Evolutionary conservation across 2,329 filamentous ascomycete genomes (phyloP), one percentile per base, ranked within the genome.

Genomic region (Didymella arachidicola): DNA sequence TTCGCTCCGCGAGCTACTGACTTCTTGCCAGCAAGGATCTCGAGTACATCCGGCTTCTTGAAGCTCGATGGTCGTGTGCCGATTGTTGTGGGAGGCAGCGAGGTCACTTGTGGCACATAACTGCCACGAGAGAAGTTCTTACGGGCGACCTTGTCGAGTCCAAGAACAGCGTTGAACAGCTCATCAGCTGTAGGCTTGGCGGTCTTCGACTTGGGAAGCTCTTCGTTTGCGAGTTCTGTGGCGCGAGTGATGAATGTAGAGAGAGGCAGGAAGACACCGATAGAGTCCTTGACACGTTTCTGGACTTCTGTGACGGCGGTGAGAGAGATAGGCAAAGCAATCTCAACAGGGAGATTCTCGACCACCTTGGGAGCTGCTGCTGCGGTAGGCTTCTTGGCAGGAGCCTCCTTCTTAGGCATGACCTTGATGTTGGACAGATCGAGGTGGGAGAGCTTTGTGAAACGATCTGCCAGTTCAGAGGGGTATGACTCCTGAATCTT

Each of bases 341-440:
- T 77, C 66, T 89, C 80, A 26, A 86, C 79, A 25, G 83, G 78
- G 58, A 81, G 73, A 34, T 82, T 78, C 32, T 79, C 76, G 11
- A 83, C 73, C 14, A 81, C 75, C 14, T 73, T 72, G 7, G 79
- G 70, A 29, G 78, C 73, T 22, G 46, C 30, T 19, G 66, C 48
- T 25, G 76, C 74, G 52, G 79, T 74, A 51, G 79, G 70, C 74
- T 84, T 83, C 72, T 82, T 81, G 8, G 76, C 65, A 53, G 81
- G 71, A 11, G 76, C 68, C 59, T 78, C 77, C 66, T 79, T 78
- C 52, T 79, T 76, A 25, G 78, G 69, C 46, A 89, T 89, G 59
- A 94, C 80, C 82, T 96, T 96, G 82, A 98, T 94, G 82, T 98
- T 97, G 82, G 90, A 95, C 25, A 99, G 87, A 76, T 99, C 94